A percentile compares a stretch with the other conserved stretches of the same genome.
Conservation (phyloP, 495 filamentous ascomycete genomes). For the Trichoderma gamsii region DNA sequence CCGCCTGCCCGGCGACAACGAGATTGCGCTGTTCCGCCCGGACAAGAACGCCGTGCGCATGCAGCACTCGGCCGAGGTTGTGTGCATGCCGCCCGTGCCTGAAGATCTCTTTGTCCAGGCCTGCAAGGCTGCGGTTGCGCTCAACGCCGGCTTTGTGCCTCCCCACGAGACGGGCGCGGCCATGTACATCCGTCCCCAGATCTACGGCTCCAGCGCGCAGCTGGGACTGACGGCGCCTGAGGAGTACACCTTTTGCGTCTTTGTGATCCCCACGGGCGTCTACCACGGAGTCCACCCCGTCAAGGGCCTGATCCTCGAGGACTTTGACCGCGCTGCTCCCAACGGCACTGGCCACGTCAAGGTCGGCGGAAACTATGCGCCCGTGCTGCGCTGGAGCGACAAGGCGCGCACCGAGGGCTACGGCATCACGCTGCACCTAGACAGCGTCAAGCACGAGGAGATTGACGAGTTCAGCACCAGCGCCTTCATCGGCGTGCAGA, state of each 20-base stretch:
- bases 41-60: constrained; percentile 74
- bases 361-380: constrained; percentile 76
- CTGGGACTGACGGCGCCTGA: constrained; percentile 76
- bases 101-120: constrained; percentile 63
- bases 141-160: constrained; percentile 84
- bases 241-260: constrained; percentile 83
- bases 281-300: constrained; percentile 84
- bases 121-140: constrained; percentile 70
- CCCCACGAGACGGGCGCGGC: constrained; percentile 76
- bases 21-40: constrained; percentile 76
- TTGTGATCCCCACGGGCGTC: constrained; percentile 77
- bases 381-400: constrained; percentile 74
- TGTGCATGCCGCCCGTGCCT: constrained; percentile 73
- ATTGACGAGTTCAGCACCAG: constrained; percentile 89
- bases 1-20: constrained; percentile 54
- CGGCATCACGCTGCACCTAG: constrained; percentile 82
- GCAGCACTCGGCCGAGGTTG: constrained; percentile 66
- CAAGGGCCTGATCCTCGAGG: constrained; percentile 68
- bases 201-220: constrained; percentile 80
- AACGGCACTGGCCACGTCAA: constrained; percentile 70
- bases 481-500: constrained; percentile 70
- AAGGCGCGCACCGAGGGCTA: constrained; percentile 64
- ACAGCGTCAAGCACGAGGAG: constrained; percentile 69
- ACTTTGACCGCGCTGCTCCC: constrained; percentile 69
- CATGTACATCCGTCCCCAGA: constrained; percentile 80